Evolutionary conservation across 1,284 basidiomycete species (phyloP), one percentile per base, ranked within the genome.

Genomic region (Leccinum ponderosum): DNA sequence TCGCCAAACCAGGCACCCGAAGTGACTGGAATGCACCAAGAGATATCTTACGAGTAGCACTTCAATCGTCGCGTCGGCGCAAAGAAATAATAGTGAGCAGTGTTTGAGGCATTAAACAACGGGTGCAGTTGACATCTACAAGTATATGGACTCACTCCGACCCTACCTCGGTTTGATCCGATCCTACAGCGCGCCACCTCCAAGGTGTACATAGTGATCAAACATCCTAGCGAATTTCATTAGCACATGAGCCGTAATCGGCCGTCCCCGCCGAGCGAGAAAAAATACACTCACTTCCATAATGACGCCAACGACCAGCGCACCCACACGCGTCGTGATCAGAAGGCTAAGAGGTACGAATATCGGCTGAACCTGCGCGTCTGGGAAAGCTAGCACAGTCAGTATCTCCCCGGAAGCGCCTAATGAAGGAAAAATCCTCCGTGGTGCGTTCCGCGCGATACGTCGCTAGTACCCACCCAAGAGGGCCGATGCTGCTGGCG

Each of bases 351-450:
- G 85, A 0, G 94, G 93, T 6, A 93, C 80, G 68, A 97, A 90
- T 63, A 95, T 84, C 52, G 96, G 77, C 6, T 87, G 83, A 15
- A 95, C 82, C 64, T 88, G 81, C 0, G 89, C 85, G 47, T 93
- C 87, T 1, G 94, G 95, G 74, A 87, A 95, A 0, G 91, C 91
- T 15, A 94, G 78, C 0, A 93, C 92, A 0, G 90, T 90, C 68
- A 94, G 69, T 1, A 97, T 86, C 0, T 93, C 94, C 1, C 95
- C 95, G 1, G 91, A 93, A 0, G 92, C 89, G 17, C 95, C 94
- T 4, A 95, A 77, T 3, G 88, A 90, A 1, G 89, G 89, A 3
- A 86, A 68, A n/a, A 94, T 86, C 3, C 75, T 76, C 62, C 76
- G 66, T 31, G 80, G 70, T 6, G 74, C 78, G 4, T 78, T 65